Evolutionary conservation across 2,329 filamentous ascomycete genomes (phyloP), one percentile per base, ranked within the genome.

Genomic region (Scolecobasidium constrictum): DNA sequence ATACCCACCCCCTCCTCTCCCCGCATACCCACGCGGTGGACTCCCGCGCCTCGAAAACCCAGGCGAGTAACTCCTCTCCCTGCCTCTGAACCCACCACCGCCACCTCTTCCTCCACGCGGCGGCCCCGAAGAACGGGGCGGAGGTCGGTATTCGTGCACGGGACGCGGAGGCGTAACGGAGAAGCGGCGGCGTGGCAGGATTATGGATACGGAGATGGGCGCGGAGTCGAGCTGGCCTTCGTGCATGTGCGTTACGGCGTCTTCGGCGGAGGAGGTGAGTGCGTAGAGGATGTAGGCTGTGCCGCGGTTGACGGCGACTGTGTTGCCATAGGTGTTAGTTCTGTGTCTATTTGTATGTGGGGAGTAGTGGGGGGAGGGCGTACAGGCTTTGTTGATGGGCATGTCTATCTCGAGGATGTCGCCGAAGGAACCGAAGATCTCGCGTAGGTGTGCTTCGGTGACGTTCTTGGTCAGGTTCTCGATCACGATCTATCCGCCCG

Each of bases 381-480:
- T 71, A 92, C 86, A 92, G 50, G 81, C 75, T 57, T 81, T 75
- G 57, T 93, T 95, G 63, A 95, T 78, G 3, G 92, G 92, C 52
- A 98, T 75, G 55, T 95, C 86, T 17, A 98, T 69, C 52, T 92
- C 86, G 53, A 81, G 76, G 52, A 98, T 93, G 16, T 74, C 72
- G 40, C 92, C 92, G 58, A 92, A 98, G 28, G 77, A 73, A 38
- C 85, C 83, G 58, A 98, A 98, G 47, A 98, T 94, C 59, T 98
- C 92, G 51, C 78, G 76, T 5, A 98, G 68, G 55, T 96, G 92
- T 15, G 76, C 75, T 59, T 90, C 85, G 46, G 85, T 93, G 52
- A 98, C 82, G 56, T 94, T 96, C 62, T 93, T 94, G 3, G 90
- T 94, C 56, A 98, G 72, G 49, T 93, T 88, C 63, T 98, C 92